Evolutionary conservation across 768 basidiomycete genomes (phyloP), one percentile per base, ranked within the genome.

Genomic region (Boletus bicolor): DNA sequence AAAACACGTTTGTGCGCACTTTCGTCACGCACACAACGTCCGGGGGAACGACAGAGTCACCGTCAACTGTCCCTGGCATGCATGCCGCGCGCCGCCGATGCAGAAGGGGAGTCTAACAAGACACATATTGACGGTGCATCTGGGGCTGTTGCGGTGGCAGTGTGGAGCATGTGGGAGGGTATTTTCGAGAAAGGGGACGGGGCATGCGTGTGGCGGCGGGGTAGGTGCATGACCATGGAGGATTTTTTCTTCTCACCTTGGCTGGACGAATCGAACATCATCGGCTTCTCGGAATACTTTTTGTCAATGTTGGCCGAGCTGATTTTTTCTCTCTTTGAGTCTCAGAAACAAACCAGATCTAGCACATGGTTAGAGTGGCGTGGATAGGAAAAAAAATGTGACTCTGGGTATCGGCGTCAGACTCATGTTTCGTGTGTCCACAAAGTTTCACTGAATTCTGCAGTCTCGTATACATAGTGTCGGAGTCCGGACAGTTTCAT

Each of bases 41-140:
- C 59, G 55, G 0, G 64, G 64, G 3, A 57, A 58, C n/a, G 62
- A 67, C 26, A 67, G 51, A 11, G 59, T 49, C 24, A 17, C 17
- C 11, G 50, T 61, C 2, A 1, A 0, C 17, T 66, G 64, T 35
- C 21, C 2, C 9, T 66, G 64, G 64, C 45, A n/a, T 3, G 44
- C 51, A n/a, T 67, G 64, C 37, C 10, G n/a, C 0, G 53, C 8
- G 1, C 14, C 55, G 0, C 64, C 54, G 6, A 66, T 66, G 64
- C 56, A 57, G 5, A 44, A 64, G 6, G 65, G 64, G 2, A 67
- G 62, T 37, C n/a, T 66, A 1, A 39, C 59, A 17, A 49, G 64
- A 0, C 64, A 66, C 36, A n/a, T 66, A 19, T 44, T 58, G 46
- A n/a, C 62, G 0, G 59, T 67, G 1, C 64, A 66, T 38, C 7